Evolutionary conservation across 495 filamentous ascomycete species (phyloP).

Genomic region (Penicillium subrubescens): DNA sequence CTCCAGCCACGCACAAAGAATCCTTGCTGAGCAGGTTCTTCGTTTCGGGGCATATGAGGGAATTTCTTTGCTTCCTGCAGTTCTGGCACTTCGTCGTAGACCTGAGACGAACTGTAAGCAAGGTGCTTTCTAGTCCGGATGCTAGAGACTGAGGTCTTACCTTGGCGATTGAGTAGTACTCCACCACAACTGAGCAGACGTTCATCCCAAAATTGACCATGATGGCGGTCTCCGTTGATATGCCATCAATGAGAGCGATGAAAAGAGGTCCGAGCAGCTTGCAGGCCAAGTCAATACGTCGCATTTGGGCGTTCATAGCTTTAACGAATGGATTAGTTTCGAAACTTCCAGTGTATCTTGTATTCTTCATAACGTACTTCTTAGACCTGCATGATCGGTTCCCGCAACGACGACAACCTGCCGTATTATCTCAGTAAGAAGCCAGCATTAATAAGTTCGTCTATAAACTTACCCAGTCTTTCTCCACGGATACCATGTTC

Average conservation of each 20-base stretch:
- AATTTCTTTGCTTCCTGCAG: conserved; percentile 1
- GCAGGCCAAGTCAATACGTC: conserved; percentile 67
- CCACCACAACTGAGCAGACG: conserved; percentile 36
- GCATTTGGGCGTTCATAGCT: conserved; percentile 59
- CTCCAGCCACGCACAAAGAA: not conserved
- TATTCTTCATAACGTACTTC: not conserved
- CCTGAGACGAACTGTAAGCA: not conserved
- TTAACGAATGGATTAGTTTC: not conserved
- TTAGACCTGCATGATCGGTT: not conserved
- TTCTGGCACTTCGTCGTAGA: not conserved
- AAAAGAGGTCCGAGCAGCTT: conserved; percentile 62
- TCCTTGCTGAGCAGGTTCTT: not conserved
- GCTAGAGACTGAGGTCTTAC: not conserved
- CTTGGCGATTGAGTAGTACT: conserved; percentile 51
- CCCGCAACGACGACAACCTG: conserved; percentile 8
- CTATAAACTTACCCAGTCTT: conserved; percentile 54
- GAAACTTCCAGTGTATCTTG: not conserved
- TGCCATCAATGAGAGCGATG: conserved; percentile 36
- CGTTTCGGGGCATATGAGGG: not conserved
- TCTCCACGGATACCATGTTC: conserved; percentile 60
- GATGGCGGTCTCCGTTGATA: conserved; percentile 40
- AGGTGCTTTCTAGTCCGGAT: not conserved
- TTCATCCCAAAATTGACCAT: conserved; percentile 39
- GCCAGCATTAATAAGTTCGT: not conserved
- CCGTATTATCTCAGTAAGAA: not conserved